Conservation (phyloP, 2,329 filamentous ascomycete species). For the Fusarium sp. region DNA sequence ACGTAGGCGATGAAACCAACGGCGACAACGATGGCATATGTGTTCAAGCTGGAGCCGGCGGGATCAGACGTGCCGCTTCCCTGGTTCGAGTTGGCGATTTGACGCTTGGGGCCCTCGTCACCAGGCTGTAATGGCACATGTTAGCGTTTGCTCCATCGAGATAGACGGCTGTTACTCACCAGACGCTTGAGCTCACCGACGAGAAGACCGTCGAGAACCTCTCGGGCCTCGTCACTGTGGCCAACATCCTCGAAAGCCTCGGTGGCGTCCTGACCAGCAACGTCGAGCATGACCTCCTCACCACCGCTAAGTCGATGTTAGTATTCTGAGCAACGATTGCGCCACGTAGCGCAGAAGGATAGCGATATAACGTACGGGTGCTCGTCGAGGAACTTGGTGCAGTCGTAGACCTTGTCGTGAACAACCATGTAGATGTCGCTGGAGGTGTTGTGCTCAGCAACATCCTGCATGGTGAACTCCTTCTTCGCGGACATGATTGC, state of each 20-base stretch:
- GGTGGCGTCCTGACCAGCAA: slow-evolving; percentile 93
- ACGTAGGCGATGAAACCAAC: slow-evolving; percentile 81
- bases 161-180: slow-evolving; percentile 61
- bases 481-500: slow-evolving; percentile 47
- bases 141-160: slow-evolving; percentile 31
- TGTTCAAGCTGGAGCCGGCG: slow-evolving; percentile 74
- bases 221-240: slow-evolving; percentile 97
- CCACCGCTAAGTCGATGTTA: slow-evolving; percentile 73
- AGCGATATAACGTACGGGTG: slow-evolving; percentile 74
- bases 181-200: slow-evolving; percentile 82
- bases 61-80: slow-evolving; percentile 56
- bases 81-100: slow-evolving; percentile 58
- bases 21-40: slow-evolving; percentile 83
- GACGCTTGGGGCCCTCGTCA: slow-evolving; percentile 74
- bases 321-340: slow-evolving; percentile 5
- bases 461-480: slow-evolving; percentile 80
- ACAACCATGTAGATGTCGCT: slow-evolving; percentile 93
- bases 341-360: not conserved
- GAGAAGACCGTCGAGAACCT: slow-evolving; percentile 82
- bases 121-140: slow-evolving; percentile 65
- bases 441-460: slow-evolving; percentile 88
- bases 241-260: slow-evolving; percentile 99
- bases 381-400: slow-evolving; percentile 91
- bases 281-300: slow-evolving; percentile 97
- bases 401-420: slow-evolving; percentile 96